These are phyloP conservation scores for Neurospora sp. DNA, from an alignment of 495 filamentous ascomycete species.

Conservation along the genomic window DNA sequence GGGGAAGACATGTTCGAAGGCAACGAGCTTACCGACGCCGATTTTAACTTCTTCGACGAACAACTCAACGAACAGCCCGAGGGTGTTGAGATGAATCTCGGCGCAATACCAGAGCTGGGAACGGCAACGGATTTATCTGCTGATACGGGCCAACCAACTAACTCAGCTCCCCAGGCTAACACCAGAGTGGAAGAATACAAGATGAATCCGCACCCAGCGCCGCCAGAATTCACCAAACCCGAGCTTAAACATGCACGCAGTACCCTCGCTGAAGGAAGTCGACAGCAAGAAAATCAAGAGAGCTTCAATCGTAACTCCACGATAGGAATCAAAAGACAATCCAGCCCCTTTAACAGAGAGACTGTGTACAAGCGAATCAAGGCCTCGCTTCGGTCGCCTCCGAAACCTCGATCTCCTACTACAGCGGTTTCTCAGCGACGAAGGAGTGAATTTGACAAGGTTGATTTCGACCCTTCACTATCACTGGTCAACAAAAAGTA, in stretches of 20 bases:
- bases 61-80: slow-evolving; percentile 48
- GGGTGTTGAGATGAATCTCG: slow-evolving; percentile 26
- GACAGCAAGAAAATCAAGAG: slow-evolving; percentile 19
- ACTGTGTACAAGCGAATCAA: slow-evolving; percentile 43
- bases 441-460: slow-evolving; percentile 37
- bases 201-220: slow-evolving; percentile 2
- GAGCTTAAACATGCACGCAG: slow-evolving; percentile 40
- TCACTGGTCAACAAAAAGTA: slow-evolving; percentile 42
- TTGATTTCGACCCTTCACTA: slow-evolving; percentile 39
- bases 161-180: slow-evolving; percentile 1
- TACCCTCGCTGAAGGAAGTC: slow-evolving; percentile 23
- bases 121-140: slow-evolving; percentile 4
- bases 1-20: slow-evolving; percentile 69
- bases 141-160: slow-evolving; percentile 2
- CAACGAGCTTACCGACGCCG: slow-evolving; percentile 75
- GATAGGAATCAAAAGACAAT: slow-evolving; percentile 26
- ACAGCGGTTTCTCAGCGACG: slow-evolving; percentile 6
- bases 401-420: slow-evolving; percentile 5
- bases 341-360: slow-evolving; percentile 41
- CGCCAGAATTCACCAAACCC: slow-evolving; percentile 36
- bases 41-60: slow-evolving; percentile 84
- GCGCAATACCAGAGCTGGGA: slow-evolving; percentile 10
- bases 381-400: slow-evolving; percentile 23
- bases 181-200: background rate
- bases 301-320: slow-evolving; percentile 20